Conservation (phyloP, 129 eudicot species). For the Oenanthe sinensis region DNA sequence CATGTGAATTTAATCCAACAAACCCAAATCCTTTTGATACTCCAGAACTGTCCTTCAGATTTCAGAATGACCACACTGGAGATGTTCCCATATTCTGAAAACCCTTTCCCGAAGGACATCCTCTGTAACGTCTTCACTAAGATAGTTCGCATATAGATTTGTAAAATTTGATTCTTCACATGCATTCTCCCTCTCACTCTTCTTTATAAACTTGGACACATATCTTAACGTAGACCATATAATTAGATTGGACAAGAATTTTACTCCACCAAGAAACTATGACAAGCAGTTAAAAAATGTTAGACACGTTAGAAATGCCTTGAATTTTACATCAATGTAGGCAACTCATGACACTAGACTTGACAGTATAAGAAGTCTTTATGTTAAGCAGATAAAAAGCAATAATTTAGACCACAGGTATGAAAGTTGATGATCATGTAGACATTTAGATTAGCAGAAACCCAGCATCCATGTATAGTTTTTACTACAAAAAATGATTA, state of each 20-base stretch:
- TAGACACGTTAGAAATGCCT: neutral
- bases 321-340: neutral
- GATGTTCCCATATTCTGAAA: slow-evolving; percentile 37
- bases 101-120: slow-evolving; percentile 25
- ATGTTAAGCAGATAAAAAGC: neutral
- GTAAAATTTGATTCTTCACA: slow-evolving; percentile 24
- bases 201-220: slow-evolving; percentile 45
- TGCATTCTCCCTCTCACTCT: slow-evolving; percentile 31
- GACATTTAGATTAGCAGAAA: neutral
- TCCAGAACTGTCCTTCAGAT: slow-evolving; percentile 33
- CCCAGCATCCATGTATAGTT: neutral
- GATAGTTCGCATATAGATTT: slow-evolving; percentile 43
- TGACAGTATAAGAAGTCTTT: neutral
- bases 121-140: slow-evolving; percentile 29
- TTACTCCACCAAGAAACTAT: neutral
- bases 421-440: neutral
- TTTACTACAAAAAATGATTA: neutral
- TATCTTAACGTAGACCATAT: slow-evolving; percentile 22
- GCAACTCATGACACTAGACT: neutral
- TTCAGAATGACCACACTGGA: slow-evolving; percentile 25
- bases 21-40: slow-evolving; percentile 52
- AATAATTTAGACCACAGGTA: neutral
- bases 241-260: neutral
- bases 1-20: slow-evolving; percentile 37
- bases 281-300: neutral